Evolutionary conservation across 129 eudicot species (phyloP).

Genomic region (Deinandra increscens): DNA sequence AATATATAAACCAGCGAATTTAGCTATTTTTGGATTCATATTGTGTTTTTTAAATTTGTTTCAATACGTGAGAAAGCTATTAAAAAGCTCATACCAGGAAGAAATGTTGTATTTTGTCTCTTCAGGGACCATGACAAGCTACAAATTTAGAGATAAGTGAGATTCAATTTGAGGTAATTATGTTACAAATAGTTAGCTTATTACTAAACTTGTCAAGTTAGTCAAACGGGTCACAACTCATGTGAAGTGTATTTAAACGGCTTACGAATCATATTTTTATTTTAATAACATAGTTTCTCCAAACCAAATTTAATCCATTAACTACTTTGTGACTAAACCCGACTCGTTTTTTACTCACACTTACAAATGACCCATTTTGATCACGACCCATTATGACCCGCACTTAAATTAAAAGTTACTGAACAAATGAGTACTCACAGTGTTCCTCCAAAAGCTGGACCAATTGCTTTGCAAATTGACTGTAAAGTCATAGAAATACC

Average conservation of each 20-base stretch:
- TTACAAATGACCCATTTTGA: background rate
- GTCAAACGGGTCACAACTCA: background rate
- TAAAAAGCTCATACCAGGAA: constrained; percentile 49
- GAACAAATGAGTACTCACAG: constrained; percentile 45
- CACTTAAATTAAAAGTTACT: background rate
- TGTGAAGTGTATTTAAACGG: background rate
- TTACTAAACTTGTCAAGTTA: background rate
- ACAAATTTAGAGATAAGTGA: constrained; percentile 11
- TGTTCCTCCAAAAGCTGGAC: constrained; percentile 78
- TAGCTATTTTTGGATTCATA: too few relatives aligned
- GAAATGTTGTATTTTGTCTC: constrained; percentile 53
- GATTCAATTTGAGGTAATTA: background rate
- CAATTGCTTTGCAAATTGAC: constrained; percentile 71
- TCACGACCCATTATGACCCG: background rate
- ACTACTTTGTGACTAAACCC: background rate
- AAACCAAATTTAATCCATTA: background rate
- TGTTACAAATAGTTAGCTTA: background rate
- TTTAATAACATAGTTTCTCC: too few relatives aligned
- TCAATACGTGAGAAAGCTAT: too few relatives aligned
- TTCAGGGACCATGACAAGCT: constrained; percentile 75
- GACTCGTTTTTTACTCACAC: background rate
- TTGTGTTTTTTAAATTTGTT: too few relatives aligned
- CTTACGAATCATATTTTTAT: background rate
- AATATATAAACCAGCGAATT: too few relatives aligned
- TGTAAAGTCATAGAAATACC: constrained; percentile 74